These are phyloP conservation scores for Naumovozyma dairenensis DNA, from an alignment of 805 yeast species.

Conservation along the genomic window DNA sequence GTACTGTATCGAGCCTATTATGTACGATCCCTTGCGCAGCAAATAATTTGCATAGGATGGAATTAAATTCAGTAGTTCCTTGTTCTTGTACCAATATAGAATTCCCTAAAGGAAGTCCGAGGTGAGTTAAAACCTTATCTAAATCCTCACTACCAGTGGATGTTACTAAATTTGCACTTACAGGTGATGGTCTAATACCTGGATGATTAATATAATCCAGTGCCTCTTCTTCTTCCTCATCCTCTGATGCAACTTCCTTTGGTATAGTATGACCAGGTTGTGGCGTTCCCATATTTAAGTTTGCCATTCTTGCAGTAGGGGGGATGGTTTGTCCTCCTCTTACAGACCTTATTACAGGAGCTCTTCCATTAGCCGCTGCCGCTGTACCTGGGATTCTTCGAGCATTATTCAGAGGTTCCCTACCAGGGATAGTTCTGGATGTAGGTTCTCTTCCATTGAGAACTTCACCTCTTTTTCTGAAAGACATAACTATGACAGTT, in stretches of 20 bases:
- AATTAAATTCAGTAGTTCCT: slow-evolving; percentile 80
- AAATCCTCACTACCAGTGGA: slow-evolving; percentile 75
- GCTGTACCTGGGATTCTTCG: slow-evolving; percentile 2
- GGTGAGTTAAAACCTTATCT: slow-evolving; percentile 67
- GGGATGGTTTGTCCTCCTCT: not conserved
- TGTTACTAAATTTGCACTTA: slow-evolving; percentile 60
- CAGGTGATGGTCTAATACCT: slow-evolving; percentile 65
- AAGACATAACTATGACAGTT: slow-evolving; percentile 41
- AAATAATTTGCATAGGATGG: slow-evolving; percentile 57
- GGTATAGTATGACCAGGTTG: not conserved
- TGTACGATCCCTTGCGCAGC: slow-evolving; percentile 71
- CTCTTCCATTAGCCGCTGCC: slow-evolving; percentile 2
- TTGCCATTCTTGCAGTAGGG: slow-evolving; percentile 1
- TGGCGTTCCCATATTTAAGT: not conserved
- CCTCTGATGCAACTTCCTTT: not conserved
- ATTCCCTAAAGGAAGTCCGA: slow-evolving; percentile 75
- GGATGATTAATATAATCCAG: slow-evolving; percentile 33
- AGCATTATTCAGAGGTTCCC: slow-evolving; percentile 6
- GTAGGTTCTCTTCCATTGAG: slow-evolving; percentile 12
- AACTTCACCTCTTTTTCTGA: slow-evolving; percentile 49
- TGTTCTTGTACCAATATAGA: slow-evolving; percentile 67
- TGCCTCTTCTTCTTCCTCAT: not conserved
- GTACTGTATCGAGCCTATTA: slow-evolving; percentile 36
- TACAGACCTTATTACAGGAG: not conserved
- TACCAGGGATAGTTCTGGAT: slow-evolving; percentile 15